phyloP scores from a whole-genome alignment of 177 flowering plant genomes.

The Vitis hybrid region DNA sequence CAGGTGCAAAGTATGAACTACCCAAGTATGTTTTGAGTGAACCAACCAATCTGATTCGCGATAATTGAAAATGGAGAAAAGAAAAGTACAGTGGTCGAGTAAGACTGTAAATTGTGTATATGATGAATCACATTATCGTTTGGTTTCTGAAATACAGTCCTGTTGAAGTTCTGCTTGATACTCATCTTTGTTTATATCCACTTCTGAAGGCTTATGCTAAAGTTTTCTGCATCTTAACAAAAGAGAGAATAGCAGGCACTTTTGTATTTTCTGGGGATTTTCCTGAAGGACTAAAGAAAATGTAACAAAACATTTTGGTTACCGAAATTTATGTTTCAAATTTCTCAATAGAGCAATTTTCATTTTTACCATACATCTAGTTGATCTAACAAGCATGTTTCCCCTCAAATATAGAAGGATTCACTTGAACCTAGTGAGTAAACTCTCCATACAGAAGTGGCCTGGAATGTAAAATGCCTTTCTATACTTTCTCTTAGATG shows the following conservation, averaged over 20 bases:
- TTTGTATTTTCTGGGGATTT: neutral
- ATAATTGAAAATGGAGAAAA: constrained; percentile 27
- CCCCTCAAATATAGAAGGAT: too few species aligned
- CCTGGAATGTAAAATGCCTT: too few species aligned
- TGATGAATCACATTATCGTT: constrained; percentile 11
- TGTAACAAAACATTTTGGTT: neutral
- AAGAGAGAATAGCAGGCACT: neutral
- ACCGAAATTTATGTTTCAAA: neutral
- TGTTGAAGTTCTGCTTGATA: neutral
- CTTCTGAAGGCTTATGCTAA: neutral
- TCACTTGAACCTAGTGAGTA: too few species aligned
- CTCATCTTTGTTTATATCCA: neutral
- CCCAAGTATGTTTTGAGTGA: constrained; percentile 80
- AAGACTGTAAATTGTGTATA: constrained; percentile 48
- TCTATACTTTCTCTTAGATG: too few species aligned
- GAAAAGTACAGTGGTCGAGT: constrained; percentile 11
- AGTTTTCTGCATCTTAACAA: neutral
- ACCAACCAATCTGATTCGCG: constrained; percentile 68
- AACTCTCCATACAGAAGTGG: too few species aligned
- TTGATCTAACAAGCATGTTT: too few species aligned
- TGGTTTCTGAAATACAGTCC: neutral
- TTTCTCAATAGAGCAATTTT: neutral
- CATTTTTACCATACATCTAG: neutral
- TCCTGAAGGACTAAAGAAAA: neutral
- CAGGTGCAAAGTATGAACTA: constrained; percentile 86